Percentiles rank a stretch among this genome's conserved stretches.
Evolutionary conservation across 2,329 filamentous ascomycete species (phyloP).

Genomic region (Atkinsonella hypoxylon): DNA sequence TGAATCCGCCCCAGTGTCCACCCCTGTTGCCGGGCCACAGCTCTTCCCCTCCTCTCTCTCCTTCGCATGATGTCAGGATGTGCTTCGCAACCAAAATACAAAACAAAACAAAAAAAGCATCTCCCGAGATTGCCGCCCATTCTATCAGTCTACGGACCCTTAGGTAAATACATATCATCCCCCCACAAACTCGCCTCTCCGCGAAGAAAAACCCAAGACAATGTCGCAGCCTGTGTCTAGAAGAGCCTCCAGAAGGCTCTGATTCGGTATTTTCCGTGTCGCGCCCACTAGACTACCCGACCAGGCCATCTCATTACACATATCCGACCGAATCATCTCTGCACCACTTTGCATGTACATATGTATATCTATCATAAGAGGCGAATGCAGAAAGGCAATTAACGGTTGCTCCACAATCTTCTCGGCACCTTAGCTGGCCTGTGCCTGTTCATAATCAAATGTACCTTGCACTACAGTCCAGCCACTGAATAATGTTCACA

Average conservation of each 20-base stretch:
- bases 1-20: not conserved
- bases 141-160: not conserved
- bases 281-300: not conserved
- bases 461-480: not conserved
- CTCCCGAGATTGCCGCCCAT: not conserved
- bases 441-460: not conserved
- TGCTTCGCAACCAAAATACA: too few relatives aligned
- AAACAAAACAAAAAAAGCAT: not conserved
- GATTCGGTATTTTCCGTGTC: not conserved
- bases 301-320: too few relatives aligned
- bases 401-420: not conserved
- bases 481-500: too few relatives aligned
- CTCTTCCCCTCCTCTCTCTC: not conserved
- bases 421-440: not conserved
- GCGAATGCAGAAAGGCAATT: not conserved
- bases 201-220: not conserved
- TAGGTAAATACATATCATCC: too few relatives aligned
- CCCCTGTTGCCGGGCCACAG: constrained; percentile 8
- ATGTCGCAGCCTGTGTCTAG: not conserved
- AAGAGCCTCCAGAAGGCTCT: not conserved
- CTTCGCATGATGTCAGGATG: too few relatives aligned
- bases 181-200: not conserved
- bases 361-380: not conserved
- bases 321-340: too few relatives aligned
- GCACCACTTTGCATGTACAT: too few relatives aligned